A percentile compares a stretch with the other conserved stretches of the same genome.
Evolutionary conservation across 2,329 filamentous ascomycete genomes (phyloP).

Genomic region (Fusarium haematococcum): DNA sequence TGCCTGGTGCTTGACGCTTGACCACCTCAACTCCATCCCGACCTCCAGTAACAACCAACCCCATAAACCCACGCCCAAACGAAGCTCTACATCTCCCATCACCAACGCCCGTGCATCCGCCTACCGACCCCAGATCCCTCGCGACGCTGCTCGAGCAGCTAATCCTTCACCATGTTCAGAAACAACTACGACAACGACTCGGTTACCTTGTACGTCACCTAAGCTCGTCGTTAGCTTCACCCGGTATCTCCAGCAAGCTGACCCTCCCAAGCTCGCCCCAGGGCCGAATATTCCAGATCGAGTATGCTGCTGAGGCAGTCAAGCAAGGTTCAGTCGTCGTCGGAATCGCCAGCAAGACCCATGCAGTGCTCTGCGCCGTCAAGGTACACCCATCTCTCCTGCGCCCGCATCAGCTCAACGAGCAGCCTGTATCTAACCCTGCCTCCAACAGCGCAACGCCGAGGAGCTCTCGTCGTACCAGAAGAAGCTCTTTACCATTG

Average conservation of each 20-base stretch:
- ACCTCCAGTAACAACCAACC: constrained; percentile 30
- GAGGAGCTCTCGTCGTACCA: constrained; percentile 99
- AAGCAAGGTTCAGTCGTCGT: constrained; percentile 99
- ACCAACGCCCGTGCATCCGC: constrained; percentile 13
- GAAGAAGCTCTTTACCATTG: constrained; percentile 98
- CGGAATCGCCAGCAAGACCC: constrained; percentile 96
- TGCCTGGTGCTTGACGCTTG: constrained; percentile 46
- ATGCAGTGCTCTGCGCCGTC: constrained; percentile 93
- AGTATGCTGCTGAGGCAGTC: constrained; percentile 98
- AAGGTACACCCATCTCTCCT: constrained; percentile 72
- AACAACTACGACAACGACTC: constrained; percentile 99
- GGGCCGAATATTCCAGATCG: constrained; percentile 99
- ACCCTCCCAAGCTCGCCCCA: constrained; percentile 83
- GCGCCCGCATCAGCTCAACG: constrained; percentile 14
- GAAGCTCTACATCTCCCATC: constrained; percentile 30
- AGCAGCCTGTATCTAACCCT: constrained; percentile 14
- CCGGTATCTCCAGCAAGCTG: constrained; percentile 37
- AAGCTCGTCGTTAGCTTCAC: constrained; percentile 26
- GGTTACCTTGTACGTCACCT: constrained; percentile 88
- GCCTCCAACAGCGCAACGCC: constrained; percentile 81
- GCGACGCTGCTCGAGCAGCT: constrained; percentile 40
- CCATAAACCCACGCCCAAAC: constrained; percentile 35
- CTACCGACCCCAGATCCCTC: constrained; percentile 14
- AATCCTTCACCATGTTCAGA: constrained; percentile 80
- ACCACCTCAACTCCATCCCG: constrained; percentile 38